Evolutionary conservation across 495 filamentous ascomycete genomes (phyloP).

Genomic region (Hypoxylon perforatum): DNA sequence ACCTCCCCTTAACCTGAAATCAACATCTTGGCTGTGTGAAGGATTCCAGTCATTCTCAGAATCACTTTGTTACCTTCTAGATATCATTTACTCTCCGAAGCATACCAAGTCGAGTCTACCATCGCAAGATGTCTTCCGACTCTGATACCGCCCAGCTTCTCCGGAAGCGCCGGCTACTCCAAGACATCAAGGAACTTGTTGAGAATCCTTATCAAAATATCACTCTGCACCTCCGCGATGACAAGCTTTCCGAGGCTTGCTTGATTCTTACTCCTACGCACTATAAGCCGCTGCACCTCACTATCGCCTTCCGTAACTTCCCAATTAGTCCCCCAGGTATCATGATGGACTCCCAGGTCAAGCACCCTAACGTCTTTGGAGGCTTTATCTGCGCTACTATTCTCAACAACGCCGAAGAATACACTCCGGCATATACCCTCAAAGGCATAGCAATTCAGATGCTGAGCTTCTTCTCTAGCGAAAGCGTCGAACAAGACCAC

Average conservation of each 20-base stretch:
- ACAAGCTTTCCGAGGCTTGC: conserved; percentile 51
- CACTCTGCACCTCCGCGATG: conserved; percentile 47
- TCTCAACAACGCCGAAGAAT: conserved; percentile 52
- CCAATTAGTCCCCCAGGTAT: conserved; percentile 56
- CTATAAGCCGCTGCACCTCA: conserved; percentile 51
- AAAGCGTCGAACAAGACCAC: conserved; percentile 55
- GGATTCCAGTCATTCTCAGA: too few species aligned
- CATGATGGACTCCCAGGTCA: conserved; percentile 61
- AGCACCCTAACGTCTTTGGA: conserved; percentile 64
- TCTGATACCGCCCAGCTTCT: too few species aligned
- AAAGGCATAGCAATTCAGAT: conserved; percentile 63
- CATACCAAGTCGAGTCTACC: neutral
- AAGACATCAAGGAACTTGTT: conserved; percentile 61
- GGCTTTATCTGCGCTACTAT: conserved; percentile 63
- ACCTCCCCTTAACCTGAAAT: neutral
- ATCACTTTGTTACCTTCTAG: too few species aligned
- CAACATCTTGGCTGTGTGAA: too few species aligned
- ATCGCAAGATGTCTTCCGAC: neutral
- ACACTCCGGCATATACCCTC: conserved; percentile 63
- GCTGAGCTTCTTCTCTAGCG: conserved; percentile 70
- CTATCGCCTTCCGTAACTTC: conserved; percentile 49
- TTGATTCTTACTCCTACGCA: conserved; percentile 51
- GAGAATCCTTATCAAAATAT: conserved; percentile 60
- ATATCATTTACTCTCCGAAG: too few species aligned
- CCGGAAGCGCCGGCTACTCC: conserved; percentile 46